Percentiles rank a stretch among this genome's conserved stretches.
phyloP scores from a whole-genome alignment of 257 asterid species.

The Leonotis leonurus region DNA sequence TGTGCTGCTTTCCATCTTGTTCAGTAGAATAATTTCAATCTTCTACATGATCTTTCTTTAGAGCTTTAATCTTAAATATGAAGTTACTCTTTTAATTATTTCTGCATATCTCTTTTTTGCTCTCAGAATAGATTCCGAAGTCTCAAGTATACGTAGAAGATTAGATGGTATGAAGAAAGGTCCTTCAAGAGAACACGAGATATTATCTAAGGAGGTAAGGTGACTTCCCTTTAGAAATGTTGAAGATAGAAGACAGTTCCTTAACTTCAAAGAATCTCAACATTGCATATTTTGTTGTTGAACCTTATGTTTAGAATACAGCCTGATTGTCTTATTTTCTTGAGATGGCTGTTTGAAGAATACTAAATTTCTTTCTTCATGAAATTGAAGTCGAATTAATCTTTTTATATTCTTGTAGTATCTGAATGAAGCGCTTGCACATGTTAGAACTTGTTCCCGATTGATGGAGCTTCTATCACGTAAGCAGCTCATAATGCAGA shows the following conservation, averaged over 20 bases:
- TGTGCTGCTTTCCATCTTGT: no score
- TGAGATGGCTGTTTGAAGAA: no score
- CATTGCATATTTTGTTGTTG: no score
- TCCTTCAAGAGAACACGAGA: conserved; percentile 32
- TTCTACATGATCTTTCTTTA: no score
- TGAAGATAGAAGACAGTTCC: background rate
- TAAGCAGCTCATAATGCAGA: conserved; percentile 42
- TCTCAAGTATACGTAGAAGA: conserved; percentile 57
- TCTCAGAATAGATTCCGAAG: conserved; percentile 97
- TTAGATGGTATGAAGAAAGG: conserved; percentile 48
- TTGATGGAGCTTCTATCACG: conserved; percentile 56
- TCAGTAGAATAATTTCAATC: no score
- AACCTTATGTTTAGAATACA: no score
- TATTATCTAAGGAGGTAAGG: conserved; percentile 58
- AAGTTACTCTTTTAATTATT: conserved; percentile 39
- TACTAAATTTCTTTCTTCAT: no score
- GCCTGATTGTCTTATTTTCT: no score
- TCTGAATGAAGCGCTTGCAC: conserved; percentile 53
- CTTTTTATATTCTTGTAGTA: conserved; percentile 35
- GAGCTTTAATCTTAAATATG: conserved; percentile 5
- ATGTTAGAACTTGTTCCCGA: conserved; percentile 52
- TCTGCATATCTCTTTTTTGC: conserved; percentile 39
- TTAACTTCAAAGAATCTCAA: conserved; percentile 1
- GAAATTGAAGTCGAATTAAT: no score
- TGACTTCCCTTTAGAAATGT: background rate